Conservation (phyloP, 1,284 basidiomycete genomes). For the Ceratobasidium sp. region DNA sequence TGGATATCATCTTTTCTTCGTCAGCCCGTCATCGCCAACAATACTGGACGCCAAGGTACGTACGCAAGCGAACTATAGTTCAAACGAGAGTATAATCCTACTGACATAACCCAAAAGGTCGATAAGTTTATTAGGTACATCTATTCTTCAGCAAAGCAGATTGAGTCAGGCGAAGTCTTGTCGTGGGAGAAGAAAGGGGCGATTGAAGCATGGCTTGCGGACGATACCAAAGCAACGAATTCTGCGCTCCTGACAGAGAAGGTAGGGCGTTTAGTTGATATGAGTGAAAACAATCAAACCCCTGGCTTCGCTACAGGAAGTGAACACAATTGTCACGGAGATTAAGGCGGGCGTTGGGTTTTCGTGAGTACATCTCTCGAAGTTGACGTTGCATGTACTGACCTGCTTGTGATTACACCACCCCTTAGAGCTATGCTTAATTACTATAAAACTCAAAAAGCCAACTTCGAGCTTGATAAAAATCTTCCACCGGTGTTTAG, state of each 20-base stretch:
- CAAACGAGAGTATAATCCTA: background rate
- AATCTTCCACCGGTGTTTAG: conserved; percentile 20
- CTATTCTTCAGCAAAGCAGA: conserved; percentile 11
- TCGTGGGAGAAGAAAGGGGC: conserved; percentile 28
- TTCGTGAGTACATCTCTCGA: conserved; percentile 4
- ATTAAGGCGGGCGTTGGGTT: conserved; percentile 38
- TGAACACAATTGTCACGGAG: conserved; percentile 22
- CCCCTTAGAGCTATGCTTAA: conserved; percentile 35
- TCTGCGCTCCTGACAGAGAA: conserved; percentile 25
- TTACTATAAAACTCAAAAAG: conserved; percentile 32
- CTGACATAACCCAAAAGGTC: conserved; percentile 11
- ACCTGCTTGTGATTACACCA: no score
- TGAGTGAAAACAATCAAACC: no score
- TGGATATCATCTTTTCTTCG: conserved; percentile 40
- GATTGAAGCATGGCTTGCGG: conserved; percentile 20
- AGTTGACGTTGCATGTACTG: background rate
- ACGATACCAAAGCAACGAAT: background rate
- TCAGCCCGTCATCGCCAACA: background rate
- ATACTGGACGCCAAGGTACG: conserved; percentile 42
- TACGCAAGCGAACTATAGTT: background rate
- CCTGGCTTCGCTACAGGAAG: conserved; percentile 1
- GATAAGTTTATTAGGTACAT: conserved; percentile 14
- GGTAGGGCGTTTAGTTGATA: background rate
- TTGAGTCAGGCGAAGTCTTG: conserved; percentile 13
- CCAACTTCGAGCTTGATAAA: conserved; percentile 36